These are phyloP conservation scores for Penicillium frequentans DNA, from an alignment of 2,329 filamentous ascomycete species.

Conservation along the genomic window DNA sequence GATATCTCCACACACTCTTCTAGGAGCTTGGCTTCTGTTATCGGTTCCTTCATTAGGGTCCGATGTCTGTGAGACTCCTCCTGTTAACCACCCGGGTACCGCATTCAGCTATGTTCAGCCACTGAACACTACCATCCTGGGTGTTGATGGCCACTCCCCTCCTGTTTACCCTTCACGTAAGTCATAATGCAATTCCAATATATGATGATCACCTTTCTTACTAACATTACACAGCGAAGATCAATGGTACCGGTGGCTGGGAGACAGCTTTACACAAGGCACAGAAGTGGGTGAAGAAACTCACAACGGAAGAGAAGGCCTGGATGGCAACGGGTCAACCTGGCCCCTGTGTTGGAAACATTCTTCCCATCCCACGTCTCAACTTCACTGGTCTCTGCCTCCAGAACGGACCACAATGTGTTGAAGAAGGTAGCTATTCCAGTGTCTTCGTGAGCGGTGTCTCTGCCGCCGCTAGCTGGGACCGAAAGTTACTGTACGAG, in stretches of 20 bases:
- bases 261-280: constrained; percentile 15
- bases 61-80: constrained; percentile 7
- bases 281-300: constrained; percentile 35
- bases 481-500: constrained; percentile 54
- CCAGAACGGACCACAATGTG: constrained; percentile 46
- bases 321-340: constrained; percentile 18
- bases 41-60: constrained; percentile 3
- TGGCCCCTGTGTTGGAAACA: constrained; percentile 34
- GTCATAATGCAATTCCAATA: neutral
- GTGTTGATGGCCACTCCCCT: constrained; percentile 17
- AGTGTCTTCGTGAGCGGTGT: constrained; percentile 72
- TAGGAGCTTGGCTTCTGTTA: constrained; percentile 9
- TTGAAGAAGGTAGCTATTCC: constrained; percentile 66
- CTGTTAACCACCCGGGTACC: constrained; percentile 11
- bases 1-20: constrained; percentile 2
- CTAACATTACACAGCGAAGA: constrained; percentile 13
- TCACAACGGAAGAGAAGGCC: constrained; percentile 18
- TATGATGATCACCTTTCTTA: neutral
- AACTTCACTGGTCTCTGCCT: constrained; percentile 29
- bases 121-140: constrained; percentile 18
- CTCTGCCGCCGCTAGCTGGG: constrained; percentile 65
- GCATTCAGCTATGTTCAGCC: constrained; percentile 21
- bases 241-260: constrained; percentile 22
- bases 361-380: constrained; percentile 29
- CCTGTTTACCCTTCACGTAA: constrained; percentile 21